Evolutionary conservation across 208 protist genomes (phyloP), one percentile per base, ranked within the genome.

Genomic region (Balamuthia mandrillaris): DNA sequence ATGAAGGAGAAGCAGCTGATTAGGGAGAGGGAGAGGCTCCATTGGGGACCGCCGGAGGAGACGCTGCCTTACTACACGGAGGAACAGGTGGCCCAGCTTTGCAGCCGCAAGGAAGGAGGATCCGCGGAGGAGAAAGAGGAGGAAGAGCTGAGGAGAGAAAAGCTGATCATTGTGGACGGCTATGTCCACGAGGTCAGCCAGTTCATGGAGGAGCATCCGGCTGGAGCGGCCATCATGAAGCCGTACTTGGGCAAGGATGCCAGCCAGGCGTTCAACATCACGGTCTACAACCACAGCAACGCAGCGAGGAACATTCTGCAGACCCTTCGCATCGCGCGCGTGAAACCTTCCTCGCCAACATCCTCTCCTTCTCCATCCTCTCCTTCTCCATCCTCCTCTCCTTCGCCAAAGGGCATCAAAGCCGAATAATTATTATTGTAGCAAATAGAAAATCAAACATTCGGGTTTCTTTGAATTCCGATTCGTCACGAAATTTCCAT

Each of bases 191-290:
- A 95, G 66, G 41, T 94, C 2, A 44, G 68, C 2, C 47, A 78
- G 45, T 95, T 95, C 61, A 65, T 82, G 18, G 37, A 65, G 12
- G 29, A 82, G 21, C 93, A 95, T 68, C 93, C 93, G 37, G 93
- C 92, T 56, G 63, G 66, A 12, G 27, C 63, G 2, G 66, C 60
- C 63, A 72, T 86, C 45, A 33, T 86, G 24, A 42, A 61, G 63
- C 63, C 81, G 14, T 86, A 86, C 66, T 44, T 86, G 29, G 81
- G 81, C 45, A 86, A 78, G 65, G 85, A 88, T 51, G 78, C 63
- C 14, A 68, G 65, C 14, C 14, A 63, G 16, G 88, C 86, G 4
- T 92, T 92, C 77, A 88, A 89, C 83, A 86, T 81, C 29, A 1
- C 16, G 1, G 88, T 92, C 18, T 92, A 92, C 86, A 77, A 90